A percentile compares a stretch with the other conserved stretches of the same genome.
phyloP scores from a whole-genome alignment of 805 yeast species.

The Teunomyces barrocoloradensis region DNA sequence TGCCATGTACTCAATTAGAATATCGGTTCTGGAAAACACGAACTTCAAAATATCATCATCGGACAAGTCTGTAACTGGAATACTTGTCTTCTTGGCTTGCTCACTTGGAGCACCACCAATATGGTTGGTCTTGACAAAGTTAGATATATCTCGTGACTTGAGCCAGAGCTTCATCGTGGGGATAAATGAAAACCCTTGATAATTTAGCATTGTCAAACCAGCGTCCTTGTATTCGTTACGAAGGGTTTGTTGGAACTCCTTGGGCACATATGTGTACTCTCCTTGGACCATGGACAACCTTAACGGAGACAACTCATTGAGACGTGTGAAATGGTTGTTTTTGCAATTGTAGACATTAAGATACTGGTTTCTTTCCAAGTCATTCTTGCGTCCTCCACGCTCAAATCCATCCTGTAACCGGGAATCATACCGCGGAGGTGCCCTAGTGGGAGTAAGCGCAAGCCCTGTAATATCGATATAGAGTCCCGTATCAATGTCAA shows the following conservation, averaged over 20 bases:
- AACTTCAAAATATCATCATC: constrained; percentile 25
- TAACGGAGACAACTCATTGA: constrained; percentile 33
- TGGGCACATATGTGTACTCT: constrained; percentile 33
- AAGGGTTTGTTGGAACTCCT: constrained; percentile 26
- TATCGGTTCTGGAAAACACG: constrained; percentile 20
- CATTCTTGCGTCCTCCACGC: not conserved
- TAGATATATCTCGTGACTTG: constrained; percentile 11
- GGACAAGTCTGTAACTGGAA: constrained; percentile 9
- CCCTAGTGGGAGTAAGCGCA: constrained; percentile 26
- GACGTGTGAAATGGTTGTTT: constrained; percentile 32
- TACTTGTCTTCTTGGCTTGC: not conserved
- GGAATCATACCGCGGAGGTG: constrained; percentile 17
- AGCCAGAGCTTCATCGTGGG: constrained; percentile 60
- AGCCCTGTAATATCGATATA: constrained; percentile 43
- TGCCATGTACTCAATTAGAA: constrained; percentile 29
- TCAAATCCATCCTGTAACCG: constrained; percentile 4
- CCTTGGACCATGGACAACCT: constrained; percentile 33
- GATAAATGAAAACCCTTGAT: constrained; percentile 42
- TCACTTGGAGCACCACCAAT: not conserved
- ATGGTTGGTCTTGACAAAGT: constrained; percentile 6
- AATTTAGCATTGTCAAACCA: constrained; percentile 18
- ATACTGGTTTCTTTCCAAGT: constrained; percentile 21
- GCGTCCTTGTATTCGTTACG: constrained; percentile 26
- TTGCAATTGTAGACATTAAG: constrained; percentile 36
- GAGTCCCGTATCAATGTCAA: constrained; percentile 46